Conservation (phyloP, 495 filamentous ascomycete species). For the Talaromyces trachyspermus region DNA sequence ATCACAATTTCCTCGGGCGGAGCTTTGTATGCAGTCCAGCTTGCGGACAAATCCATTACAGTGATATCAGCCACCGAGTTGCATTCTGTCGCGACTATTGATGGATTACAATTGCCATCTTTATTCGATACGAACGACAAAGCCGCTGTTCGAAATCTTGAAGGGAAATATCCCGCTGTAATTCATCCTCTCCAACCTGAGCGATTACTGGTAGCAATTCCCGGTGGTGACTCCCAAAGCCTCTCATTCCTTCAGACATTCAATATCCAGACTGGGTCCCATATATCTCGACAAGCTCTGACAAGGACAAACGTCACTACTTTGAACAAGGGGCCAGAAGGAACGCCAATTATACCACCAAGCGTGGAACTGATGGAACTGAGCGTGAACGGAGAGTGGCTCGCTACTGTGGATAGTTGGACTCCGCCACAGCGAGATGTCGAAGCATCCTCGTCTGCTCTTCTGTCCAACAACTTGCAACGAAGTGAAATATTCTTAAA, state of each 20-base stretch:
- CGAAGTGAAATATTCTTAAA: slow-evolving; percentile 72
- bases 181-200: slow-evolving; percentile 50
- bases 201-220: slow-evolving; percentile 55
- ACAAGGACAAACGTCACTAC: slow-evolving; percentile 81
- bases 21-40: slow-evolving; percentile 68
- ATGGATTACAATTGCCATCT: slow-evolving; percentile 62
- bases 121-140: slow-evolving; percentile 7
- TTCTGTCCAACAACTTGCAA: slow-evolving; percentile 49
- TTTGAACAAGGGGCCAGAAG: slow-evolving; percentile 62
- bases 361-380: slow-evolving; percentile 64
- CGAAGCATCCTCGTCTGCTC: slow-evolving; percentile 68
- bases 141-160: neutral
- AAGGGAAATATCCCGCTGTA: slow-evolving; percentile 21
- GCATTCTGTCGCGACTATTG: slow-evolving; percentile 67
- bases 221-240: slow-evolving; percentile 36
- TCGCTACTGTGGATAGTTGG: slow-evolving; percentile 91
- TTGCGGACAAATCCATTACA: slow-evolving; percentile 87
- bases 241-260: slow-evolving; percentile 71
- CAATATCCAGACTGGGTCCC: slow-evolving; percentile 63
- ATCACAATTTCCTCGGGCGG: slow-evolving; percentile 74
- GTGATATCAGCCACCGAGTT: slow-evolving; percentile 84
- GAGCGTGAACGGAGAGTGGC: slow-evolving; percentile 76
- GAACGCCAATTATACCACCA: slow-evolving; percentile 61
- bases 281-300: slow-evolving; percentile 77
- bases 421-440: slow-evolving; percentile 59